These are phyloP conservation scores for Trichoderma aggressivum DNA, from an alignment of 2,329 filamentous ascomycete species.

Conservation along the genomic window DNA sequence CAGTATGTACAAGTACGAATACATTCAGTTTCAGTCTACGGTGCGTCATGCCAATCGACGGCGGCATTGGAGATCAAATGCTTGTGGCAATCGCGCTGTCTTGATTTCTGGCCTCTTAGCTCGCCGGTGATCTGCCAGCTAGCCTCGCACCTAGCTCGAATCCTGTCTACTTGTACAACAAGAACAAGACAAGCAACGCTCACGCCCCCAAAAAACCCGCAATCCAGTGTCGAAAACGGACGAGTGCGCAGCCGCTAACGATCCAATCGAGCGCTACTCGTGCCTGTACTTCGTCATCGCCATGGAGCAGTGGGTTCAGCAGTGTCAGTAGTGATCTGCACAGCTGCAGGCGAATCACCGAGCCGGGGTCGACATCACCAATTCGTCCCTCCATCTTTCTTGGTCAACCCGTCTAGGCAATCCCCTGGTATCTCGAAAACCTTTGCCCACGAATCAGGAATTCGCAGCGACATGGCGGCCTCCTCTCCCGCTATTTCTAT, in stretches of 20 bases:
- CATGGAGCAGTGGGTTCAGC: background rate
- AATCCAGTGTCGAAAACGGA: background rate
- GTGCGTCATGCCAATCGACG: background rate
- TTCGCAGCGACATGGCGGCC: conserved; percentile 12
- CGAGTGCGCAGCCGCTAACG: conserved; percentile 2
- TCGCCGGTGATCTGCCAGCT: background rate
- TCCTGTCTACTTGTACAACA: background rate
- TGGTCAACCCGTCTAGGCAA: background rate
- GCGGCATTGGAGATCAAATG: background rate
- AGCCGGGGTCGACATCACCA: conserved; percentile 5
- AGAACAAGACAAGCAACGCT: background rate
- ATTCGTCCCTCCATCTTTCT: conserved; percentile 5
- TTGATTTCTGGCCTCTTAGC: background rate
- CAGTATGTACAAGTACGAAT: too few relatives aligned
- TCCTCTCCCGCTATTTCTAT: background rate
- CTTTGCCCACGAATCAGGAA: conserved; percentile 12
- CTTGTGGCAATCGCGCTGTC: background rate
- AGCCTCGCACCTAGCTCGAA: background rate
- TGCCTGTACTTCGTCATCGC: background rate
- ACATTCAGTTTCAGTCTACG: background rate
- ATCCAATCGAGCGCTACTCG: background rate
- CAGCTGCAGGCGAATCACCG: conserved; percentile 10
- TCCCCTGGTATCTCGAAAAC: background rate
- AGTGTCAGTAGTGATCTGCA: conserved; percentile 9
- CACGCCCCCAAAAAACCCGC: background rate